Base-by-base conservation (phyloP, 2,329 filamentous ascomycete genomes). In the Sarocladiaceae sp. region DNA sequence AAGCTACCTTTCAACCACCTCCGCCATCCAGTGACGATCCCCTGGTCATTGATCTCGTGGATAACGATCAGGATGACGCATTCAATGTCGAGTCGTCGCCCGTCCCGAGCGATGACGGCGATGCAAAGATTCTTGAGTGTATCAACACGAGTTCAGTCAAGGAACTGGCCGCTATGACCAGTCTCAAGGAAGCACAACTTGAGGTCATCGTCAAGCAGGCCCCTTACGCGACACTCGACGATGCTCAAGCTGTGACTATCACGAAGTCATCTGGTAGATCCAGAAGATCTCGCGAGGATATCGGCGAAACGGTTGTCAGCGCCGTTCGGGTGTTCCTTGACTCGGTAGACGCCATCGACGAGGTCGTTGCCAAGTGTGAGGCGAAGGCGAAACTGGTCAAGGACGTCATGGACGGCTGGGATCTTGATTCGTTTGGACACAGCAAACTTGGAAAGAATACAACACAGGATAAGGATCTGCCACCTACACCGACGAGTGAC, bases 311-410 rank as follows among this genome's bases (percentile, higher is more conserved):
- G 13, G 71, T 79, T 10, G 78, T 78, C 3, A 71, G 76, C 15
- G 69, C 72, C 2, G 68, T 80, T 66, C 57, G 84, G 75, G 82
- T 88, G 22, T 96, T 95, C 77, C 86, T 88, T 70, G 79, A 78
- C 17, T 88, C 88, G 1, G 92, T 94, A 59, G 80, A 87, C 57
- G 89, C 89, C 18, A 90, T 97, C 50, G 92, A 96, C 66, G 78
- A 86, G 39, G 79, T 97, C 8, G 90, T 96, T 15, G 75, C 80
- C 18, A 77, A 86, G 57, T 96, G 92, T 62, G 87, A 93, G 63
- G 70, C 73, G 2, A 76, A 93, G 36, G 89, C 88, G 1, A 83
- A 84, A 55, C 68, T 68, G 1, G 71, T 79, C 54, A 78, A 74
- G 55, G 57, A 60, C 2, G 72, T 72, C 18, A 71, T 79, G 8